Percentiles rank a stretch among this genome's conserved stretches.
These are phyloP conservation scores for Huntiella abstrusa DNA, from an alignment of 2,329 filamentous ascomycete genomes.

Conservation along the genomic window DNA sequence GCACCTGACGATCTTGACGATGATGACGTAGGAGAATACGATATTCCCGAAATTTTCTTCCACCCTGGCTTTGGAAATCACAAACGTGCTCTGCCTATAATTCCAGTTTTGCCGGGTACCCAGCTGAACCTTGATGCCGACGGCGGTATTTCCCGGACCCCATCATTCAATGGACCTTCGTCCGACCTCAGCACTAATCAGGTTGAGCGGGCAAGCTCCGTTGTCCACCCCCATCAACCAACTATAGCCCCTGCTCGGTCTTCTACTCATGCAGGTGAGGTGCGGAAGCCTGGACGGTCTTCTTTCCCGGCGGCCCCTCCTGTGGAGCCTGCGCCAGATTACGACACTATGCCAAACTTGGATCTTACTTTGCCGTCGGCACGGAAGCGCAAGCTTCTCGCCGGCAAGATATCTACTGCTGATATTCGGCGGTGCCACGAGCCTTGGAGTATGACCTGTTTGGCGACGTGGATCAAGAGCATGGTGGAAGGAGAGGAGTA, in stretches of 20 bases:
- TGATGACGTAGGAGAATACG: slow-evolving; percentile 49
- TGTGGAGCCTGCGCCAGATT: neutral
- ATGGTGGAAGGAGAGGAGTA: slow-evolving; percentile 79
- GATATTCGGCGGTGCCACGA: slow-evolving; percentile 76
- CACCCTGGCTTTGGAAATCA: slow-evolving; percentile 52
- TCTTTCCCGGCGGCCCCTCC: neutral
- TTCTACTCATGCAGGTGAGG: slow-evolving; percentile 78
- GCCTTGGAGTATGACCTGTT: slow-evolving; percentile 83
- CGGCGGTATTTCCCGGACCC: neutral
- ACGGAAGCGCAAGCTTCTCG: slow-evolving; percentile 66
- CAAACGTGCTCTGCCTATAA: slow-evolving; percentile 42
- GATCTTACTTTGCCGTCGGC: slow-evolving; percentile 72
- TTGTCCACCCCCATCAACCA: slow-evolving; percentile 67
- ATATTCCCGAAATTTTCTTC: slow-evolving; percentile 66
- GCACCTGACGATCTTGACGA: slow-evolving; percentile 93
- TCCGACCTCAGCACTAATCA: neutral
- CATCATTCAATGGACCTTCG: too few relatives aligned
- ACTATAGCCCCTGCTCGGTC: slow-evolving; percentile 71
- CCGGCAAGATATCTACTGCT: slow-evolving; percentile 57
- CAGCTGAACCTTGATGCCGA: neutral
- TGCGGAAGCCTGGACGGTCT: slow-evolving; percentile 24
- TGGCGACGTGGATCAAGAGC: slow-evolving; percentile 69
- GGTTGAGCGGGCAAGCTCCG: slow-evolving; percentile 53
- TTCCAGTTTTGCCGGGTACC: slow-evolving; percentile 26
- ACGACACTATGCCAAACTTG: neutral